Conservation (phyloP, 768 basidiomycete species). For the Tylopilus balloui region DNA sequence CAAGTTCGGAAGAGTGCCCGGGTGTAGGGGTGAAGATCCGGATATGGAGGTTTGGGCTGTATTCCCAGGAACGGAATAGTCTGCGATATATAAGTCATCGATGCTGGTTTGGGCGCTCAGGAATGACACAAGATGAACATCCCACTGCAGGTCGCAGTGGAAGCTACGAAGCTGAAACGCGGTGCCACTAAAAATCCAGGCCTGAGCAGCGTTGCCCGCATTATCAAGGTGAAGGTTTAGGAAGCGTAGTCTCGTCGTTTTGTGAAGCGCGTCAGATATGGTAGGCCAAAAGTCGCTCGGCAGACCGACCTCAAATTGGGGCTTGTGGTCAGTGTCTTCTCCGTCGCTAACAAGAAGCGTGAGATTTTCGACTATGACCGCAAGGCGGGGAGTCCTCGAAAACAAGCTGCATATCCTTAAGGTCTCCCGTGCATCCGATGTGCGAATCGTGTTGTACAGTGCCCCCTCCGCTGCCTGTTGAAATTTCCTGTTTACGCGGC, state of each 20-base stretch:
- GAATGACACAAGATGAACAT: slow-evolving; percentile 42
- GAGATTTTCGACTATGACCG: slow-evolving; percentile 49
- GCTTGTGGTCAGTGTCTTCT: slow-evolving; percentile 3
- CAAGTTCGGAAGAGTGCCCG: slow-evolving; percentile 43
- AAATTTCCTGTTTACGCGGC: slow-evolving; percentile 54
- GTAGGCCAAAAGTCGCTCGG: slow-evolving; percentile 46
- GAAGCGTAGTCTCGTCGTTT: slow-evolving; percentile 44
- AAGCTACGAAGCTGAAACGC: slow-evolving; percentile 55
- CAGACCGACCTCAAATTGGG: slow-evolving; percentile 7
- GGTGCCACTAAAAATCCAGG: slow-evolving; percentile 39
- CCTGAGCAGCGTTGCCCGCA: slow-evolving; percentile 23
- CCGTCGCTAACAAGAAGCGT: slow-evolving; percentile 41
- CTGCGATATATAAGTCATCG: slow-evolving; percentile 32
- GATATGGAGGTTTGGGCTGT: slow-evolving; percentile 10
- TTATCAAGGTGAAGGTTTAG: slow-evolving; percentile 45
- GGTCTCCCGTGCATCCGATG: slow-evolving; percentile 39
- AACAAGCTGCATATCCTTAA: slow-evolving; percentile 47
- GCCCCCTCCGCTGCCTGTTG: slow-evolving; percentile 50
- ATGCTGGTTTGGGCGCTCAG: slow-evolving; percentile 24
- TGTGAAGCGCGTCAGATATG: slow-evolving; percentile 46
- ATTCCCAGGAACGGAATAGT: slow-evolving; percentile 27
- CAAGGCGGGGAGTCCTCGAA: slow-evolving; percentile 42
- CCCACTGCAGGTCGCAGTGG: slow-evolving; percentile 67
- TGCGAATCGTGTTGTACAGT: slow-evolving; percentile 55
- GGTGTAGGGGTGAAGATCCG: slow-evolving; percentile 19